Evolutionary conservation across 73 alveolate species (phyloP).

Genomic region (Paramecium tetraurelia): DNA sequence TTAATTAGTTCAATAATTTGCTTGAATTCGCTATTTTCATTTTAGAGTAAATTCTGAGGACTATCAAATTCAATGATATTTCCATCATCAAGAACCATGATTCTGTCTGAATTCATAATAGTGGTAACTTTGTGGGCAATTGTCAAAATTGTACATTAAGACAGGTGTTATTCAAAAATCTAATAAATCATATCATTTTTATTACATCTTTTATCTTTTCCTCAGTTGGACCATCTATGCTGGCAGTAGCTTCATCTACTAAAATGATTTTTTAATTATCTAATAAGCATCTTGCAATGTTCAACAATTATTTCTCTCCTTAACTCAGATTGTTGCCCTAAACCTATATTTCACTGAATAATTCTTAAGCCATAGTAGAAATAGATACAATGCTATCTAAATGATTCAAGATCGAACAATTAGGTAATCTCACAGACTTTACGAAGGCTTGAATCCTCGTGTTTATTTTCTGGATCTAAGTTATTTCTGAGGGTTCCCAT

Average conservation of each 20-base stretch:
- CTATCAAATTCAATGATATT: slow-evolving; percentile 47
- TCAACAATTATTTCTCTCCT: slow-evolving; percentile 49
- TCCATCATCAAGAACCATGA: slow-evolving; percentile 53
- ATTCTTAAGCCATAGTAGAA: background rate
- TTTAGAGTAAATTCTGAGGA: background rate
- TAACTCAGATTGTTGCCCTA: slow-evolving; percentile 1
- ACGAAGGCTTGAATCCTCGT: background rate
- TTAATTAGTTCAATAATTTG: background rate
- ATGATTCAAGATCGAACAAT: background rate
- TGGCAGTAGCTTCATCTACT: slow-evolving; percentile 67
- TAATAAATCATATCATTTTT: background rate
- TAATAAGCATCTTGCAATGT: slow-evolving; percentile 43
- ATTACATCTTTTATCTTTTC: background rate
- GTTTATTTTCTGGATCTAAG: slow-evolving; percentile 59
- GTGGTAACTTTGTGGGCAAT: slow-evolving; percentile 73
- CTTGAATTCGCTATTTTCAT: background rate
- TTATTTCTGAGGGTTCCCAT: slow-evolving; percentile 59
- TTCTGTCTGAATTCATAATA: slow-evolving; percentile 65
- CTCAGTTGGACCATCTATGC: slow-evolving; percentile 63
- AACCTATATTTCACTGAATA: background rate
- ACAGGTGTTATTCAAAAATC: slow-evolving; percentile 61
- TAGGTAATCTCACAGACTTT: background rate
- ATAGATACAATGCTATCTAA: background rate
- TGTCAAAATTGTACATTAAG: slow-evolving; percentile 61
- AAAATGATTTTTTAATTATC: slow-evolving; percentile 30